A percentile compares a stretch with the other conserved stretches of the same genome.
Conservation (phyloP, 768 basidiomycete genomes). For the Tricholoma saponaceum region DNA sequence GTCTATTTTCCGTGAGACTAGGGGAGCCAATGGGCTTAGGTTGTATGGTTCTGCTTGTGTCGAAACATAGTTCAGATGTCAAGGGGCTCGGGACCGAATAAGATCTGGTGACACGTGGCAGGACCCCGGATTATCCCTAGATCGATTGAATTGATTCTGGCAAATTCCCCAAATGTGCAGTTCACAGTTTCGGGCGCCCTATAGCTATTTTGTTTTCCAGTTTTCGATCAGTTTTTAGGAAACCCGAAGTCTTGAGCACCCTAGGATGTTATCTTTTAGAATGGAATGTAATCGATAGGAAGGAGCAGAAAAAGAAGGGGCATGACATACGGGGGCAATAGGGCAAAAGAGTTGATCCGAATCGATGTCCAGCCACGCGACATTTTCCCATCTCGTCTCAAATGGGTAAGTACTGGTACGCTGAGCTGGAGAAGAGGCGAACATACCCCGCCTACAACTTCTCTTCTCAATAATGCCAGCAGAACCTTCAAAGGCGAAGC, state of each 20-base stretch:
- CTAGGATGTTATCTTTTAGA: too few relatives aligned
- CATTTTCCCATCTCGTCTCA: background rate
- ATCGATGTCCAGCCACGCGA: background rate
- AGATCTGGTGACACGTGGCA: background rate
- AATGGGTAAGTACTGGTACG: background rate
- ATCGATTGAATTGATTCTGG: background rate
- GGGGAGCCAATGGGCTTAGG: too few relatives aligned
- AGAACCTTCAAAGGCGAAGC: conserved; percentile 47
- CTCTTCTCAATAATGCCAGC: conserved; percentile 41
- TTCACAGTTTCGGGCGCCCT: too few relatives aligned
- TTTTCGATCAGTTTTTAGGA: too few relatives aligned
- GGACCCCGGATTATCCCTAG: too few relatives aligned
- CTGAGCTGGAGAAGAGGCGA: background rate
- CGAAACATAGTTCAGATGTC: background rate
- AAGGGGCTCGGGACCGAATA: background rate
- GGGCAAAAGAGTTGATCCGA: background rate
- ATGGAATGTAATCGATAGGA: too few relatives aligned
- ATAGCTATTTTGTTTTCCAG: too few relatives aligned
- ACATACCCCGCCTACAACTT: background rate
- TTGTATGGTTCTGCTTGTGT: too few relatives aligned
- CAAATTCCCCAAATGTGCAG: too few relatives aligned
- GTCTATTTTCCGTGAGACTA: too few relatives aligned
- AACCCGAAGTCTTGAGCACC: too few relatives aligned
- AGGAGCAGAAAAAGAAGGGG: too few relatives aligned
- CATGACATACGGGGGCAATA: background rate